Evolutionary conservation across 768 basidiomycete genomes (phyloP).

Genomic region (Thelephora aurantiotincta): DNA sequence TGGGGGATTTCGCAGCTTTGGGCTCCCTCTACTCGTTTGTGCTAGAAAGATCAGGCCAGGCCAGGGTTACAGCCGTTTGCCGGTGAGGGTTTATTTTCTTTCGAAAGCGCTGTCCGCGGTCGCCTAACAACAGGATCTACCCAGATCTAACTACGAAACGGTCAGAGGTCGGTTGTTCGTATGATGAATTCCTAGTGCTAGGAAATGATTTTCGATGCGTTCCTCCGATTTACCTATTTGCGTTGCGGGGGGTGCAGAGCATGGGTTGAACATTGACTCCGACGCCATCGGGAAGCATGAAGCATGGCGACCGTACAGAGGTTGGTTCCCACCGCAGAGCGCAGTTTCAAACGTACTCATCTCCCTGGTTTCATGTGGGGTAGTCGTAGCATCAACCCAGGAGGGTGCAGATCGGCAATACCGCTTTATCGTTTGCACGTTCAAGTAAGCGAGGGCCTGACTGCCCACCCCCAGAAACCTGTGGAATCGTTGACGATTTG

Average conservation of each 20-base stretch:
- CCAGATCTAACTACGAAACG: conserved; percentile 11
- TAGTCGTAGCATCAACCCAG: conserved; percentile 13
- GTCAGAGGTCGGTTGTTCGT: conserved; percentile 5
- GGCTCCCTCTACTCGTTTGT: conserved; percentile 17
- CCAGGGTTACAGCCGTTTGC: conserved; percentile 17
- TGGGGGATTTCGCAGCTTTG: conserved; percentile 11
- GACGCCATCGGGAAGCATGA: conserved; percentile 8
- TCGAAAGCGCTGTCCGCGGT: not conserved
- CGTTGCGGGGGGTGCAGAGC: conserved; percentile 4
- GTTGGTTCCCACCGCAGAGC: conserved; percentile 3
- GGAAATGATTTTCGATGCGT: not conserved
- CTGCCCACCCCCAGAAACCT: not conserved
- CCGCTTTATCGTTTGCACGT: conserved; percentile 15
- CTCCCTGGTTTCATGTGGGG: not conserved
- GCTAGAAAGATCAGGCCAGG: conserved; percentile 13
- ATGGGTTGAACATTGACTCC: conserved; percentile 13
- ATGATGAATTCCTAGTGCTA: not conserved
- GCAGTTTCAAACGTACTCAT: not conserved
- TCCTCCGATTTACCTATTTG: not conserved
- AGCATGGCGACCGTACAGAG: conserved; percentile 13
- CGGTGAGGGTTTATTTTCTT: conserved; percentile 10
- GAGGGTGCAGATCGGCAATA: conserved; percentile 18
- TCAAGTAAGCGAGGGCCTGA: conserved; percentile 9
- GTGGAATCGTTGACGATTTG: not conserved
- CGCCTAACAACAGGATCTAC: not conserved